phyloP scores from a whole-genome alignment of 129 eudicot genomes.

The Artemisia argyi region DNA sequence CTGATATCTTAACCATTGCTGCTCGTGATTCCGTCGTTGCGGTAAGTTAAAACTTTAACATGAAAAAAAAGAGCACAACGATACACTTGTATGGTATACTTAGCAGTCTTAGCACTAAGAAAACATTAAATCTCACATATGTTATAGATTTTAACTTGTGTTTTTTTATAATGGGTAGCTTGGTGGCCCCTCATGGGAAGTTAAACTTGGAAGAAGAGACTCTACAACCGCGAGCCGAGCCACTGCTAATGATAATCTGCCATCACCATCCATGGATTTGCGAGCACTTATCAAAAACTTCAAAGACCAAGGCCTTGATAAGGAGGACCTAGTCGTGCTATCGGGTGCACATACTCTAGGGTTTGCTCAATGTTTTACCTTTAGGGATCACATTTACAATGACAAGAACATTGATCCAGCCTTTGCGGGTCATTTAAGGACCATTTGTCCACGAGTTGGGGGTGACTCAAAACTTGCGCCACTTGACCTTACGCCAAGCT shows the following conservation, averaged over 20 bases:
- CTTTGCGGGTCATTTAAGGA: slow-evolving; percentile 24
- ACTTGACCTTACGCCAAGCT: slow-evolving; percentile 33
- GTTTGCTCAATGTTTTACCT: slow-evolving; percentile 22
- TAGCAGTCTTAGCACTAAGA: too few relatives aligned
- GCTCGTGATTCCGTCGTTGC: too few relatives aligned
- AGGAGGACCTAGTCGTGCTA: slow-evolving; percentile 52
- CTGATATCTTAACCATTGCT: too few relatives aligned
- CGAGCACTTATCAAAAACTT: slow-evolving; percentile 25
- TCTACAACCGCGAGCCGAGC: slow-evolving; percentile 33
- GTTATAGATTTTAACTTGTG: neutral
- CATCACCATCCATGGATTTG: slow-evolving; percentile 32
- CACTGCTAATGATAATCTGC: slow-evolving; percentile 25
- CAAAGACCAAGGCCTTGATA: slow-evolving; percentile 40
- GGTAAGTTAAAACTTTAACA: too few relatives aligned
- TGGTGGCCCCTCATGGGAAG: neutral
- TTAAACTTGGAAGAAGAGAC: slow-evolving; percentile 42
- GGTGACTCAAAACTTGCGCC: slow-evolving; percentile 31
- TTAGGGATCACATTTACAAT: slow-evolving; percentile 23
- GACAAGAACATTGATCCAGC: slow-evolving; percentile 26
- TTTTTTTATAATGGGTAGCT: neutral
- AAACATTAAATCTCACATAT: too few relatives aligned
- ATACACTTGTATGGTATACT: too few relatives aligned
- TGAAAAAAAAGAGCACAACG: too few relatives aligned
- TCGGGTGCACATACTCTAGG: slow-evolving; percentile 54
- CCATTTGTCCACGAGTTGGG: slow-evolving; percentile 33